Evolutionary conservation across 108 stramenopile genomes (phyloP), one percentile per base, ranked within the genome.

Genomic region (Pseudonitzschia pungens): DNA sequence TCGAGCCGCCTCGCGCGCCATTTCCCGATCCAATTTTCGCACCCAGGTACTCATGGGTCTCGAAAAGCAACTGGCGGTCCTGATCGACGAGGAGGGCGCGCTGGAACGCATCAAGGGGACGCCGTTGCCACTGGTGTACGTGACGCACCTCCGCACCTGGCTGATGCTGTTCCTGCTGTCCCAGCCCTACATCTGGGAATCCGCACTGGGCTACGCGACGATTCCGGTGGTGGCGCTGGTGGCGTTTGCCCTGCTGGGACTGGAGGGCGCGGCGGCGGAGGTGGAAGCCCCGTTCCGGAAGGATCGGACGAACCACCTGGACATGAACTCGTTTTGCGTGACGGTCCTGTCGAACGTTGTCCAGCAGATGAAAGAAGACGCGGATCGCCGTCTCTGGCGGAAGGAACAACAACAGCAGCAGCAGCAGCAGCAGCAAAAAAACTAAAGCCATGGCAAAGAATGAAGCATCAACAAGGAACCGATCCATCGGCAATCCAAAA

Each of bases 31-130:
- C 11, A 33, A 62, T 40, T 62, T 62, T 14, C 76, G 67, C 7
- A 40, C 51, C 20, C 64, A 70, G 41, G 65, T 60, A 29, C 31
- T 82, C 28, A 42, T 72, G 51, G 14, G 40, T 11, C 24, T 68
- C 29, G 74, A 75, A 40, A n/a, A 68, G 18, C 53, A 68, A 29
- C 66, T 88, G 11, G 77, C 84, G 50, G 36, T 29, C 22, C 48
- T 88, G 20, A 82, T 63, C 33, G 58, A 24, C 21, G 73, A 78
- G 16, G 86, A 64, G 71, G 92, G 89, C 5, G 85, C 83, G 12
- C 81, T 88, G 84, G 93, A 94, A 68, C 81, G 93, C 12, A 91
- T 94, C 55, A 72, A 74, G 28, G 72, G 64, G 1, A 90, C 93
- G 4, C 93, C 93, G 4, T 74, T 94, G 44, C 93, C 93, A 32